Conservation (phyloP, 345 rosid genomes). For the Citrus medica region DNA sequence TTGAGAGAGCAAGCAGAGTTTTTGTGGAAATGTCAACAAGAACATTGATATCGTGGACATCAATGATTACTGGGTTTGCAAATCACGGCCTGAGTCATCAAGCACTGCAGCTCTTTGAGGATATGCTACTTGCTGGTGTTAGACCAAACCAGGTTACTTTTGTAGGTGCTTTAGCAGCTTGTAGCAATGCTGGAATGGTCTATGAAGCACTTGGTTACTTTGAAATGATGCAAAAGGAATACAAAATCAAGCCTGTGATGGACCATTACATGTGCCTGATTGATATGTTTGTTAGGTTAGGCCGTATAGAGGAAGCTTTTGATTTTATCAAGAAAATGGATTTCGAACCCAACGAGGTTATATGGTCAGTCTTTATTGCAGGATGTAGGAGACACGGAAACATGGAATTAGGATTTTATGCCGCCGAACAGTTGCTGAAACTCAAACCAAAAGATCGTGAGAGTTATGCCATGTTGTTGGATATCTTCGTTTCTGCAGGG, state of each 20-base stretch:
- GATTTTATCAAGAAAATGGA: constrained; percentile 42
- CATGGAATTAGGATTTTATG: constrained; percentile 37
- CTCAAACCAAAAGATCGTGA: constrained; percentile 35
- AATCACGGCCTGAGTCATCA: constrained; percentile 38
- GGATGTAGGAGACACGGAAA: constrained; percentile 47
- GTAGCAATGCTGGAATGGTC: constrained; percentile 48
- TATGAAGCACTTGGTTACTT: constrained; percentile 49
- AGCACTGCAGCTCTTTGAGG: constrained; percentile 60
- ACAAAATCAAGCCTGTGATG: constrained; percentile 43
- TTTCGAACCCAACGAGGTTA: constrained; percentile 36
- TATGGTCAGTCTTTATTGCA: constrained; percentile 37
- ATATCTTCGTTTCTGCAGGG: constrained; percentile 28
- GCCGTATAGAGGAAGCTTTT: constrained; percentile 44
- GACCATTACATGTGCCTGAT: constrained; percentile 46
- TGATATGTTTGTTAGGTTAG: constrained; percentile 46
- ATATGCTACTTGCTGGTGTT: constrained; percentile 46
- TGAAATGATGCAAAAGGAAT: constrained; percentile 44
- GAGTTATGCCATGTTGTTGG: constrained; percentile 29
- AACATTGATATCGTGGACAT: constrained; percentile 58
- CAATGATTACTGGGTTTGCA: constrained; percentile 50
- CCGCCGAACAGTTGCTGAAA: constrained; percentile 45
- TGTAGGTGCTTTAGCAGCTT: constrained; percentile 57
- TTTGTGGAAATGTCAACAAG: constrained; percentile 49
- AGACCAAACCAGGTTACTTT: constrained; percentile 57
- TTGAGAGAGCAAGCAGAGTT: constrained; percentile 41